Evolutionary conservation across 805 yeast genomes (phyloP).

Genomic region (Barnettozyma pratensis): DNA sequence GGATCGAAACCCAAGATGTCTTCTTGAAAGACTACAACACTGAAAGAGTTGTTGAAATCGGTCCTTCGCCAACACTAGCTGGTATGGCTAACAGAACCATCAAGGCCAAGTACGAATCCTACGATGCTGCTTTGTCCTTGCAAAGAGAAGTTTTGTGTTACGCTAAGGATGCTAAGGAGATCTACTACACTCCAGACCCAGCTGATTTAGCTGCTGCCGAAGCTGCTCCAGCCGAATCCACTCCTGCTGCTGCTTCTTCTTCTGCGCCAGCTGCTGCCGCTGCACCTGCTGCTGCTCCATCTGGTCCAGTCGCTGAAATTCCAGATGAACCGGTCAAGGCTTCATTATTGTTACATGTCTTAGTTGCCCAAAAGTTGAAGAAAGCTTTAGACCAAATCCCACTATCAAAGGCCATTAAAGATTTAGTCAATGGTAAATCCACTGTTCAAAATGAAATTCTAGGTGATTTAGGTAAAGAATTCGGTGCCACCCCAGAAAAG

Average conservation of each 20-base stretch:
- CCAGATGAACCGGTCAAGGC: conserved; percentile 92
- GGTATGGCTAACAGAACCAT: conserved; percentile 98
- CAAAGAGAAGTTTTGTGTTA: conserved; percentile 94
- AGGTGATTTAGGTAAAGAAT: conserved; percentile 98
- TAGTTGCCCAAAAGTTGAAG: conserved; percentile 95
- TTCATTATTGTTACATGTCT: conserved; percentile 70
- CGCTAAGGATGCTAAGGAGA: conserved; percentile 93
- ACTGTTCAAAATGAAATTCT: conserved; percentile 97
- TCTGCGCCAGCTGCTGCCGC: conserved; percentile 52
- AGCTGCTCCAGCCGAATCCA: conserved; percentile 33
- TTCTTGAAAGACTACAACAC: conserved; percentile 90
- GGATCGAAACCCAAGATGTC: conserved; percentile 99
- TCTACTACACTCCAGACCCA: conserved; percentile 89
- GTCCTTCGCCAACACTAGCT: conserved; percentile 97
- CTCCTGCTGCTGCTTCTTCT: conserved; percentile 51
- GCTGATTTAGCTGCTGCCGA: conserved; percentile 33
- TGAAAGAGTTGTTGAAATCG: conserved; percentile 96
- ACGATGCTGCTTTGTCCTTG: conserved; percentile 85
- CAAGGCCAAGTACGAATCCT: conserved; percentile 89
- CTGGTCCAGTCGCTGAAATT: conserved; percentile 78
- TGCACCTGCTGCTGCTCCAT: conserved; percentile 56
- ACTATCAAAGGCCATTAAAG: conserved; percentile 89
- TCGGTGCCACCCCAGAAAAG: conserved; percentile 96
- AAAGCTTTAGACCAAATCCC: conserved; percentile 84
- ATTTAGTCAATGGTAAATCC: conserved; percentile 96